Conservation (phyloP, 257 asterid species). For the Ocimum tenuiflorum region DNA sequence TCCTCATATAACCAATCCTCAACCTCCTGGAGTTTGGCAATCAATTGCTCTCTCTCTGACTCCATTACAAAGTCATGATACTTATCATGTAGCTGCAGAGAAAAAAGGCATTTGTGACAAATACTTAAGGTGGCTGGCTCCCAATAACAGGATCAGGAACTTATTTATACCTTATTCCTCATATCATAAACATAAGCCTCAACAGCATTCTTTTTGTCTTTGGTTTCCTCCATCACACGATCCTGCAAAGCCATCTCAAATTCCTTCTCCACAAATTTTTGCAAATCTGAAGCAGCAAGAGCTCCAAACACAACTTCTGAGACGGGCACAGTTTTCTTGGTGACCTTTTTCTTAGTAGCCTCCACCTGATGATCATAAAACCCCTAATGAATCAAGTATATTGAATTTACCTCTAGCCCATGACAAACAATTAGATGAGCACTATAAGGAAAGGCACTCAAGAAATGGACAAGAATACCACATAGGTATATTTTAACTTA, state of each 20-base stretch:
- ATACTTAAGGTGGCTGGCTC: not conserved
- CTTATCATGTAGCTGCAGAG: conserved; percentile 65
- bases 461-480: not conserved
- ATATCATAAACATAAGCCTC: conserved; percentile 91
- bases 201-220: conserved; percentile 92
- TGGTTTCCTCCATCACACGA: conserved; percentile 96
- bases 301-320: conserved; percentile 75
- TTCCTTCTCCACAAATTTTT: conserved; percentile 88
- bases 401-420: not conserved
- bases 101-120: not conserved
- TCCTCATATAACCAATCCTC: conserved; percentile 98
- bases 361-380: conserved; percentile 36
- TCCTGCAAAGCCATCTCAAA: conserved; percentile 98
- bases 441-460: not conserved
- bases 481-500: too few relatives aligned
- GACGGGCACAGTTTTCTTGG: conserved; percentile 62
- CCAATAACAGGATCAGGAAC: not conserved
- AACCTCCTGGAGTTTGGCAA: conserved; percentile 68
- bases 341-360: conserved; percentile 85
- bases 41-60: conserved; percentile 63
- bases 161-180: conserved; percentile 67
- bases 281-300: conserved; percentile 55
- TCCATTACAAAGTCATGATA: conserved; percentile 64
- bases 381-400: not conserved
- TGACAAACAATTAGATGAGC: not conserved